Base-by-base conservation (phyloP, 1,284 basidiomycete genomes). In the Lentinula novae-zelandiae region DNA sequence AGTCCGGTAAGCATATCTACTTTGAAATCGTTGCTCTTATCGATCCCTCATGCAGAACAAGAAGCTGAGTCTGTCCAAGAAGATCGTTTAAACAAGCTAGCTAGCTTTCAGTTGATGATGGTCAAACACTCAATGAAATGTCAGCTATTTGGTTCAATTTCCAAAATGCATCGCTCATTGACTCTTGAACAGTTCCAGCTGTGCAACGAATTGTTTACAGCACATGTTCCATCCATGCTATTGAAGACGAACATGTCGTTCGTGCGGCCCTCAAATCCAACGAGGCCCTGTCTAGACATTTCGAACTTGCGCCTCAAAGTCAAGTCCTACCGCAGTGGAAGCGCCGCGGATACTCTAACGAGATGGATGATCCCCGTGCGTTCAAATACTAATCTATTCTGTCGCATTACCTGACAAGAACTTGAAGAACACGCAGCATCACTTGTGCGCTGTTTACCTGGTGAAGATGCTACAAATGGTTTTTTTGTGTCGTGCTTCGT, bases 81-180 rank as follows among this genome's bases (percentile, higher is more conserved):
- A 20, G 84, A 85, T 53, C 87, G 95, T 34, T 79, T 98, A 49
- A 82, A 84, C 65, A 93, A 93, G 66, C 82, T 98, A 22, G 86
- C 93, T 1, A 76, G 81, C 10, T 98, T 98, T 73, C 97, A 99
- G 70, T 79, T 94, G n/a, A 82, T 85, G 72, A 96, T 98, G 86
- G 87, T 99, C 67, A 86, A 85, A 67, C 97, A 98, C 70, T 96
- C 96, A 8, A 95, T 99, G 88, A 89, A 87, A 72, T 99, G 94
- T 94, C 34, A 15, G 48, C 33, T 0, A 13, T 31, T 31, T 48
- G 66, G 20, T 53, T 63, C 53, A 60, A 53, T 53, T 40, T 57
- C 3, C 27, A 51, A 57, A 51, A 27, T 8, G 58, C 63, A 54
- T 51, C 57, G 49, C 58, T 62, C 54, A 67, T 49, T 58, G 53